These are phyloP conservation scores for Populus tomentosa DNA, from an alignment of 441 rosid species.

Conservation along the genomic window DNA sequence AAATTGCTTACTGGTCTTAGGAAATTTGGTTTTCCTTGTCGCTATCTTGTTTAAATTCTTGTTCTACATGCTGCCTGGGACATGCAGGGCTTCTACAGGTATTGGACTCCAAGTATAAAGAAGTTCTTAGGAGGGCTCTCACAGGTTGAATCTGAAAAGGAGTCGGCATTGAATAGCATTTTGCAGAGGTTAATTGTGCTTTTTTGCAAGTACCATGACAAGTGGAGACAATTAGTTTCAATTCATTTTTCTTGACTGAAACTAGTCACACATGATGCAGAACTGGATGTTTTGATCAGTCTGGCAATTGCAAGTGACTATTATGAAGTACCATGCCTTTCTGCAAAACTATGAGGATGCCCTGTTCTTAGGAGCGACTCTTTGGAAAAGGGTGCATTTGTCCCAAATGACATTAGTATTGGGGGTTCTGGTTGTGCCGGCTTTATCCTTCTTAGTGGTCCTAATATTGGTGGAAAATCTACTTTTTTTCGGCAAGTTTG, in stretches of 20 bases:
- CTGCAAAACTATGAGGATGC: slow-evolving; percentile 81
- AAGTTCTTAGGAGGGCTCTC: slow-evolving; percentile 64
- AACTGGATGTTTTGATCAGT: slow-evolving; percentile 91
- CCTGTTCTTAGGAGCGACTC: slow-evolving; percentile 91
- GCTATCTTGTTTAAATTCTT: neutral
- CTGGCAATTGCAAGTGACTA: slow-evolving; percentile 81
- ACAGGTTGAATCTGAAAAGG: slow-evolving; percentile 82
- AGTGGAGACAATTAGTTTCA: slow-evolving; percentile 67
- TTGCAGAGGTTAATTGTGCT: slow-evolving; percentile 64
- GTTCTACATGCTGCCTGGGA: neutral
- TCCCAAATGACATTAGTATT: slow-evolving; percentile 74
- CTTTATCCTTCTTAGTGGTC: slow-evolving; percentile 95
- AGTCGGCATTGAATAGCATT: slow-evolving; percentile 67
- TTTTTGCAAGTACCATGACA: slow-evolving; percentile 71
- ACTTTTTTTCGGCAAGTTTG: slow-evolving; percentile 99
- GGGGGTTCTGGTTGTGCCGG: slow-evolving; percentile 70
- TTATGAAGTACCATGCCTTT: slow-evolving; percentile 67
- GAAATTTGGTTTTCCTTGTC: neutral
- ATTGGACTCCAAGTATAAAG: slow-evolving; percentile 74
- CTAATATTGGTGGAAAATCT: slow-evolving; percentile 99
- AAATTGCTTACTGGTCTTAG: neutral
- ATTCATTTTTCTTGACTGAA: neutral
- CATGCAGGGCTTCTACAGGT: slow-evolving; percentile 77
- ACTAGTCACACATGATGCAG: slow-evolving; percentile 37
- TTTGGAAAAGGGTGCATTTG: slow-evolving; percentile 81